Conservation (phyloP, 805 yeast genomes). For the Wickerhamomyces rabaulensis region DNA sequence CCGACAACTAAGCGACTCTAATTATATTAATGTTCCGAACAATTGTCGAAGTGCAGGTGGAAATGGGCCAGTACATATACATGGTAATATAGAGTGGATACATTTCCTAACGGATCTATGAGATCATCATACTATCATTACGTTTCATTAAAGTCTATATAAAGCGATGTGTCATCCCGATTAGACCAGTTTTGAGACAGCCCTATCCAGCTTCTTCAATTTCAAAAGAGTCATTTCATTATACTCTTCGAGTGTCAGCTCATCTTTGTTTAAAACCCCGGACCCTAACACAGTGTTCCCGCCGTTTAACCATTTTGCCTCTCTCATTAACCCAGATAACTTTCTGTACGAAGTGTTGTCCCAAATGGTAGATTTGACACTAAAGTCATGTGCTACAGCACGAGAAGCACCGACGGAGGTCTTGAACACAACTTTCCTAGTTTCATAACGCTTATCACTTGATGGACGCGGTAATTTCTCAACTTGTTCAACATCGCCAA, state of each 20-base stretch:
- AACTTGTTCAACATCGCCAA: conserved; percentile 16
- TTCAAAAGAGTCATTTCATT: conserved; percentile 9
- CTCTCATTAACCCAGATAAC: conserved; percentile 18
- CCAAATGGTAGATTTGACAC: conserved; percentile 14
- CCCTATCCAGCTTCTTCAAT: conserved; percentile 1
- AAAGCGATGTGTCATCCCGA: not conserved
- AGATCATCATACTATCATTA: not conserved
- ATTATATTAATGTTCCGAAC: too few relatives aligned
- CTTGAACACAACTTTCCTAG: conserved; percentile 13
- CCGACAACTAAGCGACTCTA: too few relatives aligned
- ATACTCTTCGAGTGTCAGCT: conserved; percentile 14
- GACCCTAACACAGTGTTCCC: not conserved
- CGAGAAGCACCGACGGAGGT: conserved; percentile 5
- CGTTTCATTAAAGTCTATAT: not conserved
- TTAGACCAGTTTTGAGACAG: not conserved
- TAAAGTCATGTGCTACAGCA: conserved; percentile 13
- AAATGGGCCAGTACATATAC: too few relatives aligned
- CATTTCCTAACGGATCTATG: too few relatives aligned
- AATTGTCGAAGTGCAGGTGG: too few relatives aligned
- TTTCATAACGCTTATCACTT: conserved; percentile 11
- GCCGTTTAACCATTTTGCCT: conserved; percentile 11
- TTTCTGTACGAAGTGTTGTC: conserved; percentile 16
- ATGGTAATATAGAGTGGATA: too few relatives aligned
- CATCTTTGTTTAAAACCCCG: conserved; percentile 4
- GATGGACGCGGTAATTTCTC: conserved; percentile 10